Evolutionary conservation across 352 stramenopile genomes (phyloP), one percentile per base, ranked within the genome.

Genomic region (Phytophthora nicotianae): DNA sequence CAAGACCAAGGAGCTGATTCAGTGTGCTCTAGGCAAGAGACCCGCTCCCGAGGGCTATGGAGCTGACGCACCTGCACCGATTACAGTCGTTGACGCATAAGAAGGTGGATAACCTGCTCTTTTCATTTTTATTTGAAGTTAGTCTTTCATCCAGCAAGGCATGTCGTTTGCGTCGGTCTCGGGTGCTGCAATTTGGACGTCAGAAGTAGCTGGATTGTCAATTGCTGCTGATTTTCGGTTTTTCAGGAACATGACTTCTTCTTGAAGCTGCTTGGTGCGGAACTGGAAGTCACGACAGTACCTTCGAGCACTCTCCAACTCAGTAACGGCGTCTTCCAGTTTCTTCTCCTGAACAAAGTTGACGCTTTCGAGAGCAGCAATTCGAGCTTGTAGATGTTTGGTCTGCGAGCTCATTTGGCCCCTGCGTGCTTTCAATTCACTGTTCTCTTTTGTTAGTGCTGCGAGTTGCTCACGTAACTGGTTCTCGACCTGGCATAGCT

Each of bases 191-290:
- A 11, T 2, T 29, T 58, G 21, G 8, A 19, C n/a, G 11, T 42
- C 32, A 6, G 29, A 9, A 52, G 16, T 3, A 50, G 52, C 16
- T 21, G 17, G 6, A 49, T 53, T 52, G 41, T 19, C 27, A 13
- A 1, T 8, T 41, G 52, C 8, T 38, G 42, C 13, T 50, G 48
- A 41, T 47, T 81, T 84, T 26, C 76, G 72, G 50, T 89, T 91
- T 43, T 79, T 74, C 10, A 83, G 50, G 40, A 88, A 90, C 23
- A 81, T 53, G 24, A 86, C 57, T 62, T 92, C 81, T 64, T 92
- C 83, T 53, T 89, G 77, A 3, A 92, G 71, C 65, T 92, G 79
- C 40, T 83, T 77, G 54, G 76, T 74, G 23, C 81, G 80, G 51
- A 92, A 92, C 27, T 88, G 77, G 23, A 63, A 60, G 55, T 88